Base-by-base conservation (phyloP, 192 early-diverging fungal species). In the Coemansia sp. region DNA sequence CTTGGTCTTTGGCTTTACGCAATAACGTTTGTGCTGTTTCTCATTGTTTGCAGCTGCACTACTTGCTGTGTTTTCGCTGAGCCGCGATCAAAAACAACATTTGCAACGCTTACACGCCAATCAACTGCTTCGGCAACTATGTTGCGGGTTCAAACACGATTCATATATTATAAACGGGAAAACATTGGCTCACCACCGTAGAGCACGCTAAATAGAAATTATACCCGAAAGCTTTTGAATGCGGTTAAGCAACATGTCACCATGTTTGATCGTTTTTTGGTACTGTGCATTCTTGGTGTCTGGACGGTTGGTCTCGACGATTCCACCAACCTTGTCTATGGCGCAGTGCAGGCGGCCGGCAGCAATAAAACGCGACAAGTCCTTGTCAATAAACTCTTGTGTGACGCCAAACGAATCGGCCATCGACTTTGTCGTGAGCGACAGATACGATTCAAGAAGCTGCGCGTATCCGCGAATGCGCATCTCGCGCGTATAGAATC, bases 211-310 rank as follows among this genome's bases (percentile, higher is more conserved):
- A 51, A 94, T 87, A 66, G 93, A 92, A 63, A 96, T 92, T 59
- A 99, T 93, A 37, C 96, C 87, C 43, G 90, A 91, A 42, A 99
- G 84, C 72, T 97, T 98, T 84, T 99, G 97, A 43, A 99, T 87
- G 59, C 93, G 87, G 75, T 94, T 99, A 62, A 99, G 79, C 56
- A 99, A 79, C 60, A 94, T 62, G 74, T 99, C 97, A 16, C 97
- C 96, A 77, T 96, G 92, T 81, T 97, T 99, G 76, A 99, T 95
- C 18, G 90, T 89, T 52, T 86, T 79, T 74, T 98, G 96, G 81
- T 98, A 99, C 82, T 99, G 96, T 18, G 94, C 94, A 68, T 99
- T 99, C 88, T 99, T 99, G 16, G 91, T 88, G 61, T 99, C 97
- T 4, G 96, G 95, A 61, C 97, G 87, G 85, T 98, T 98, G 21